A percentile compares a stretch with the other conserved stretches of the same genome.
phyloP scores from a whole-genome alignment of 768 basidiomycete species.

The Lactarius psammicola region DNA sequence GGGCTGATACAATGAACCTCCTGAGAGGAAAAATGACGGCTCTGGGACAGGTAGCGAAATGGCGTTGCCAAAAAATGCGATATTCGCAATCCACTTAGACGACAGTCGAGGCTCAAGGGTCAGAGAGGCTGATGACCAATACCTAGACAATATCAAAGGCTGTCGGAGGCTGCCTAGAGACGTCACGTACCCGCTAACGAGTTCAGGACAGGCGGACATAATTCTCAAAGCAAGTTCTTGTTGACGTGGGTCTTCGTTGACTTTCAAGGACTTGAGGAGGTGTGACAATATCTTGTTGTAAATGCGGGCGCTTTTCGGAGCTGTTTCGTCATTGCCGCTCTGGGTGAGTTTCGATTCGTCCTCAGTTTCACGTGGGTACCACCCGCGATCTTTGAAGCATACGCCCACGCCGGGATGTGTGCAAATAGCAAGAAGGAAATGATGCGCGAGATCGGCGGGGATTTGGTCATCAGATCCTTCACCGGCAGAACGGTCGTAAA shows the following conservation, averaged over 20 bases:
- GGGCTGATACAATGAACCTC: conserved; percentile 53
- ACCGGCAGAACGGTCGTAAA: conserved; percentile 61
- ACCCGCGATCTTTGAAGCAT: conserved; percentile 86
- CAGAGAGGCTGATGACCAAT: conserved; percentile 65
- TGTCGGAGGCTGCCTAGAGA: background rate
- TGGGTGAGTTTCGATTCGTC: conserved; percentile 37
- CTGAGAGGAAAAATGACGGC: conserved; percentile 55
- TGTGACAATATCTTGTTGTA: conserved; percentile 84
- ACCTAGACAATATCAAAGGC: conserved; percentile 44
- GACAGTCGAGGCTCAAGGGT: conserved; percentile 85
- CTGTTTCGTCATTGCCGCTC: conserved; percentile 41
- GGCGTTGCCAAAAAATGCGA: conserved; percentile 76
- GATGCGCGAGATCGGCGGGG: conserved; percentile 78
- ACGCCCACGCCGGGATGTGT: conserved; percentile 79
- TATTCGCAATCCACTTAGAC: conserved; percentile 88
- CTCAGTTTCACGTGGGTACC: conserved; percentile 76
- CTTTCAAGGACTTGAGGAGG: conserved; percentile 69
- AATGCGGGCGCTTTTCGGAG: conserved; percentile 47
- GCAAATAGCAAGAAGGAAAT: conserved; percentile 83
- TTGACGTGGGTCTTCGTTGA: conserved; percentile 85
- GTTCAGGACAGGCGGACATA: conserved; percentile 79
- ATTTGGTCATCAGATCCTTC: conserved; percentile 54
- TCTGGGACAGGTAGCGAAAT: conserved; percentile 74
- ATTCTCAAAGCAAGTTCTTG: conserved; percentile 84
- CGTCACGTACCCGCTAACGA: conserved; percentile 65